Base-by-base conservation (phyloP, 257 asterid genomes). In the Petunia secreta region DNA sequence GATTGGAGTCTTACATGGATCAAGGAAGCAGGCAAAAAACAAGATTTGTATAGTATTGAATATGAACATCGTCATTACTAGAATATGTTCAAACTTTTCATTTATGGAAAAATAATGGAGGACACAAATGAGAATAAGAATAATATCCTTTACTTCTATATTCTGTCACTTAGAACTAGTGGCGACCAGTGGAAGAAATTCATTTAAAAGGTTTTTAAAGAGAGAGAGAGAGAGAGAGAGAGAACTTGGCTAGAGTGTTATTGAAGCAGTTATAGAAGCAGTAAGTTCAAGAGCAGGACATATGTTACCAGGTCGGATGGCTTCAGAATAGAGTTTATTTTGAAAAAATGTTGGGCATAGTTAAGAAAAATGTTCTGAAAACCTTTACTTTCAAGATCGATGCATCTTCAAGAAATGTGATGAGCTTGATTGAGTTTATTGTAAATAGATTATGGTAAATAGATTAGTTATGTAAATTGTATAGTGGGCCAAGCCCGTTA, bases 21-120 rank as follows among this genome's bases (percentile, higher is more conserved):
- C 75, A 43, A 43, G 75, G 39, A n/a, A 67, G 15, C 11, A 67
- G 38, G 8, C 75, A 67, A 67, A 67, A 67, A 67, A 67, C 53
- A 15, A 67, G 55, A 41, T 67, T 67, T 67, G 75, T 43, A 44
- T 16, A 67, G 75, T 15, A 46, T n/a, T 38, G 55, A 9, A 67
- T 41, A 7, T 67, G 48, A 8, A 67, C n/a, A 43, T 8, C 3
- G 0, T 36, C 15, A 2, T 55, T 43, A 67, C 39, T 67, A 67
- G 55, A 43, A 39, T 67, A 67, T 43, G 55, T 67, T n/a, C 75
- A 67, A 67, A 43, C 8, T 67, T 14, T 43, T 67, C 55, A 43
- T 43, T 67, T 41, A 55, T 9, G 75, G 8, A 37, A 67, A 39
- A 67, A 67, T 16, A 67, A 67, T 67, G 1, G 13, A 67, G 8